These are phyloP conservation scores for Petunia secreta DNA, from an alignment of 257 asterid genomes.

Conservation along the genomic window DNA sequence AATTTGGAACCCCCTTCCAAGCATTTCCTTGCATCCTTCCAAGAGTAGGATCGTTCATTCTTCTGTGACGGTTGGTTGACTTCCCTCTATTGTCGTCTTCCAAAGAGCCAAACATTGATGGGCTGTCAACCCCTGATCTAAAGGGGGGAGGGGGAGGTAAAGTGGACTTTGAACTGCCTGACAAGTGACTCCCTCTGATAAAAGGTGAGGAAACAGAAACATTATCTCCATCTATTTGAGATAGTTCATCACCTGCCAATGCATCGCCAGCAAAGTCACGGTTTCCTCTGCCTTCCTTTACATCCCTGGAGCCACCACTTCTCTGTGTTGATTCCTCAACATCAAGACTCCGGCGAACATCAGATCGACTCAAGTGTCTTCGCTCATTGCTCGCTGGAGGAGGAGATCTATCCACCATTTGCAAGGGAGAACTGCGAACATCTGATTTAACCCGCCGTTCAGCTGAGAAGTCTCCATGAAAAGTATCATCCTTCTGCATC, in stretches of 20 bases:
- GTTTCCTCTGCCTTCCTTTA: slow-evolving; percentile 69
- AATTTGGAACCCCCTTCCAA: slow-evolving; percentile 90
- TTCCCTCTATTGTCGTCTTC: slow-evolving; percentile 83
- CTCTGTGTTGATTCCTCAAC: slow-evolving; percentile 74
- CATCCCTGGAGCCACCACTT: slow-evolving; percentile 74
- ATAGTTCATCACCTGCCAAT: slow-evolving; percentile 63
- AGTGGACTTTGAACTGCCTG: slow-evolving; percentile 61
- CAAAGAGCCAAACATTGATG: slow-evolving; percentile 56
- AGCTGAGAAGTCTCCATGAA: slow-evolving; percentile 59
- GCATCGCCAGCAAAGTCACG: slow-evolving; percentile 57
- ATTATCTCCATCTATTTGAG: slow-evolving; percentile 69
- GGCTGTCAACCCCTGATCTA: slow-evolving; percentile 69
- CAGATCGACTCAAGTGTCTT: slow-evolving; percentile 64
- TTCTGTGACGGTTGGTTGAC: slow-evolving; percentile 72
- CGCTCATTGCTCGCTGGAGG: slow-evolving; percentile 58
- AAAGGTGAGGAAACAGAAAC: slow-evolving; percentile 81
- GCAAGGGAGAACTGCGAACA: slow-evolving; percentile 63
- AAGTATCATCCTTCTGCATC: slow-evolving; percentile 64
- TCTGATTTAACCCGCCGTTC: slow-evolving; percentile 80
- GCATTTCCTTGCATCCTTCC: slow-evolving; percentile 81
- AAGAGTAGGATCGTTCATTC: slow-evolving; percentile 70
- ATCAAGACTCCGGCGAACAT: slow-evolving; percentile 65
- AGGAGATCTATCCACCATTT: slow-evolving; percentile 72
- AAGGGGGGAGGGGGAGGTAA: slow-evolving; percentile 67
- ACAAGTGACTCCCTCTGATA: slow-evolving; percentile 55